These are phyloP conservation scores for Combretum micranthum DNA, from an alignment of 345 rosid species.

Conservation along the genomic window DNA sequence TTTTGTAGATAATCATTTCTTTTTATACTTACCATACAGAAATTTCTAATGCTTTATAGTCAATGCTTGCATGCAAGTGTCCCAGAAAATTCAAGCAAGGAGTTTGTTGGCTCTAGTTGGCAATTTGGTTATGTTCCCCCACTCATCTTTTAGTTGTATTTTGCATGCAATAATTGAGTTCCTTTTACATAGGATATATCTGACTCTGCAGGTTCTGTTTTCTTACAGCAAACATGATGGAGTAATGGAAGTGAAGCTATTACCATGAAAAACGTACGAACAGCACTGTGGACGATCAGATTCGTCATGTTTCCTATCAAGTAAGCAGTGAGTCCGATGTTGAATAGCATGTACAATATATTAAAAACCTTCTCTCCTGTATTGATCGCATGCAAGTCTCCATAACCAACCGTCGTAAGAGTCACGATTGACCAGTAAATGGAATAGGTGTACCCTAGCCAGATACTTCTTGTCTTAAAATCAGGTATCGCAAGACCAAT, in stretches of 20 bases:
- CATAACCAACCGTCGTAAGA: conserved; percentile 86
- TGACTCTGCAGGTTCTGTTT: background rate
- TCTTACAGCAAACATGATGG: background rate
- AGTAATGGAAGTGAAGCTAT: conserved; percentile 1
- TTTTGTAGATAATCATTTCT: too few relatives aligned
- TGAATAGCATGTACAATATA: conserved; percentile 79
- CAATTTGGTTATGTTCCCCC: too few relatives aligned
- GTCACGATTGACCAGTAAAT: conserved; percentile 93
- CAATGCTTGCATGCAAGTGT: too few relatives aligned
- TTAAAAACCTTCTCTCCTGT: conserved; percentile 66
- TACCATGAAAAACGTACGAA: conserved; percentile 69
- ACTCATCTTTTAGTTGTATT: background rate
- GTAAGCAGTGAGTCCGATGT: conserved; percentile 82
- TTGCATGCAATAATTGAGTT: background rate
- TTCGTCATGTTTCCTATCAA: conserved; percentile 92
- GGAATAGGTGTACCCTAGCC: conserved; percentile 88
- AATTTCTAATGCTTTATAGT: too few relatives aligned
- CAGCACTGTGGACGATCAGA: conserved; percentile 72
- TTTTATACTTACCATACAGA: too few relatives aligned
- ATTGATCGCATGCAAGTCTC: conserved; percentile 75
- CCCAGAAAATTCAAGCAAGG: too few relatives aligned
- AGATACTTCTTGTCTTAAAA: conserved; percentile 61
- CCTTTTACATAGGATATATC: background rate
- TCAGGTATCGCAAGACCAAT: conserved; percentile 45
- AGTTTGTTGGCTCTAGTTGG: too few relatives aligned